Base-by-base conservation (phyloP, 2,329 filamentous ascomycete species). In the Paradendryphiella salina region DNA sequence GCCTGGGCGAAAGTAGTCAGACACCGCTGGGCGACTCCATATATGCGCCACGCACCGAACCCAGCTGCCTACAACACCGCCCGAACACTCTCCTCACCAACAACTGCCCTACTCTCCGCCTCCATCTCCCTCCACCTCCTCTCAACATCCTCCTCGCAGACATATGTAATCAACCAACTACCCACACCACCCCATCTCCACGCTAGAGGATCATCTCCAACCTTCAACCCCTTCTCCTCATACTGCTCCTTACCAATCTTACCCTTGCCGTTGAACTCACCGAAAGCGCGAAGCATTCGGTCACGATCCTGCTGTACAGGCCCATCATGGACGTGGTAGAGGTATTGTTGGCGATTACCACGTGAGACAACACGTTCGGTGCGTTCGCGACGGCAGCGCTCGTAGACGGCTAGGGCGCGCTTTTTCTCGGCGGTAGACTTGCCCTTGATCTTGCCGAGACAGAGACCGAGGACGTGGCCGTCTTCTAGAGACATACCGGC, bases 401-500 rank as follows among this genome's bases (percentile, higher is more conserved):
- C 82, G 55, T 86, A 87, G 0, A 81, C 73, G 0, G 70, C 72
- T 51, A 63, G 63, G 32, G 52, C 77, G 48, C 66, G 65, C 23
- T 70, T 74, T 35, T 75, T 74, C 5, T 71, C 72, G 0, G 61
- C 59, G 0, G 71, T 57, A 11, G 41, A 55, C 0, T 74, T 76
- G 29, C 76, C 72, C 0, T 72, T 74, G 1, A 83, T 56, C 4
- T 75, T 74, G 0, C 76, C 76, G 0, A 85, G 75, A 47, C 81
- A 83, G 36, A 83, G 70, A 0, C 83, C 82, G 0, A 85, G 73
- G 0, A 83, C 80, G 2, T 80, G 80, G 0, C 76, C 83, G 46
- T 86, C 83, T 65, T 86, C 83, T 1, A 85, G 73, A 3, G 80
- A 79, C 82, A 85, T 85, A 2, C 82, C 82, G 0, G 82, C 82